Evolutionary conservation across 1,284 basidiomycete genomes (phyloP), one percentile per base, ranked within the genome.

Genomic region (Cutaneotrichosporon cutaneum): DNA sequence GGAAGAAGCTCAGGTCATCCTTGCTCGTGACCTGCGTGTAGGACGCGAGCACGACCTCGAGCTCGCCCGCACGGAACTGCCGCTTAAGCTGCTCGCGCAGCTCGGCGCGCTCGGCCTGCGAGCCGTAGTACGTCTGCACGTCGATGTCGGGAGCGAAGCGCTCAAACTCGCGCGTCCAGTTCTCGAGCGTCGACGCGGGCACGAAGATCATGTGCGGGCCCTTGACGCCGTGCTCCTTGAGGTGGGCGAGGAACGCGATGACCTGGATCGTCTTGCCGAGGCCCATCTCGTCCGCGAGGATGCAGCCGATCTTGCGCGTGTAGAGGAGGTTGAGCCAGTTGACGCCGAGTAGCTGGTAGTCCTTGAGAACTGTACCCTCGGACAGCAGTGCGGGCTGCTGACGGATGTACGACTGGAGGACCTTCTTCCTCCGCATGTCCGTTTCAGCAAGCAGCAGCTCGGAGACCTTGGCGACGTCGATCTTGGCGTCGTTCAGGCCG

Each of bases 211-310:
- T 86, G 80, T 98, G 94, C 21, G 94, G 94, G 0, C 95, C 93
- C 55, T 82, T 83, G 53, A 84, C 84, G 14, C 88, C 88, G 58
- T 82, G 84, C 70, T 92, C 88, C 75, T 92, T 93, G 61, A 98
- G 83, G 69, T 90, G 85, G 2, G 94, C 90, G 60, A 99, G 86
- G 82, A 99, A 96, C 58, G 93, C 90, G 72, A 99, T 98, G 58
- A 99, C 95, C 81, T 99, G 78, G 53, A 79, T 77, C 6, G 81
- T 99, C 83, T 99, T 99, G 32, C 96, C 96, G 61, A 99, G 86
- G 89, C 94, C 93, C 94, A 97, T 97, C 80, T 97, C 94, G 79
- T 99, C 95, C 1, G 95, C 95, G 30, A 99, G 84, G 74, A 99
- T 99, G 79, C 94, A 97, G 63, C 92, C 94, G 56, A 90, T 85